These are phyloP conservation scores for Hemileccinum hortonii DNA, from an alignment of 1,284 basidiomycete species.

Conservation along the genomic window DNA sequence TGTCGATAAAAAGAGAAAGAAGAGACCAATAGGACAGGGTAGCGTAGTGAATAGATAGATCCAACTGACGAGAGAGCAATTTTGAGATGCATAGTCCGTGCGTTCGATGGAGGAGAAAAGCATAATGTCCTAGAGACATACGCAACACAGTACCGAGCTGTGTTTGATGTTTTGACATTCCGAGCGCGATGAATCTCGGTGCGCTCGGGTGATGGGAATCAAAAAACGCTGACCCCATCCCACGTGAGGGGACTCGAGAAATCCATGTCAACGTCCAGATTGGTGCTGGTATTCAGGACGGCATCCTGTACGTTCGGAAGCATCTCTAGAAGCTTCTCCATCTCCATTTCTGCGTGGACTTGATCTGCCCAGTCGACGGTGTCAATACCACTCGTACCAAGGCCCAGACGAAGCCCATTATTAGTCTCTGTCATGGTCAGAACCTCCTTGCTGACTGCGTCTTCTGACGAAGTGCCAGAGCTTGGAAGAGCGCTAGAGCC, in stretches of 20 bases:
- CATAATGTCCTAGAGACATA: conserved; percentile 8
- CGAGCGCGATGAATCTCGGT: conserved; percentile 7
- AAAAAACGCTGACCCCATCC: conserved; percentile 31
- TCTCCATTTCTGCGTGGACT: conserved; percentile 48
- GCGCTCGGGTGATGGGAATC: conserved; percentile 11
- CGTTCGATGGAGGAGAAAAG: conserved; percentile 12
- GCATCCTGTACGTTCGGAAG: conserved; percentile 39
- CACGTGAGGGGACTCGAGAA: conserved; percentile 38
- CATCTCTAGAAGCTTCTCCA: conserved; percentile 61
- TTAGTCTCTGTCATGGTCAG: conserved; percentile 17
- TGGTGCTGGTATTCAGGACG: conserved; percentile 24
- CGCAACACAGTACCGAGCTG: conserved; percentile 5
- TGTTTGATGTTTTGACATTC: conserved; percentile 16
- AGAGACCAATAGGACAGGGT: conserved; percentile 25
- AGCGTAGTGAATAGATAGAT: conserved; percentile 30
- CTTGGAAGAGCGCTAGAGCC: conserved; percentile 34
- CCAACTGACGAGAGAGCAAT: conserved; percentile 11
- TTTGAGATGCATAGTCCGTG: conserved; percentile 16
- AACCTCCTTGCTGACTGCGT: conserved; percentile 23
- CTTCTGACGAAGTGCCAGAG: conserved; percentile 34
- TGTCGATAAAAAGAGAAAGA: conserved; percentile 6
- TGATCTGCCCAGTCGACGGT: conserved; percentile 29
- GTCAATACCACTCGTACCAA: conserved; percentile 29
- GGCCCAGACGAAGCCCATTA: conserved; percentile 21
- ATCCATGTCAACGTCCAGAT: conserved; percentile 33